Base-by-base conservation (phyloP, 495 filamentous ascomycete genomes). In the Trichocladium antarcticum region DNA sequence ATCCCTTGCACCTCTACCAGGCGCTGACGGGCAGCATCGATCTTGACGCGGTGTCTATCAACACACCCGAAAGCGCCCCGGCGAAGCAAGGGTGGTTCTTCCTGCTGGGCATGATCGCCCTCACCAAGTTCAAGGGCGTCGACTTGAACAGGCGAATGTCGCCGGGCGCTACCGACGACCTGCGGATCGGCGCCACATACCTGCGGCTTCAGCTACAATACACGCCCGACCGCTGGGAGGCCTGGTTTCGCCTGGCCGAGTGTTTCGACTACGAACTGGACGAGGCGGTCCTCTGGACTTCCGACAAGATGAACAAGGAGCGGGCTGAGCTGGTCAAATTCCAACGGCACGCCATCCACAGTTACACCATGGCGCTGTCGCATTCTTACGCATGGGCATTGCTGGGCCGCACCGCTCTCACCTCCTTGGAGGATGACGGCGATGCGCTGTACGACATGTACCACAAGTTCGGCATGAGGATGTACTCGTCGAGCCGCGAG, bases 231-330 rank as follows among this genome's bases (percentile, higher is more conserved):
- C 79, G 82, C 40, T 99, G 92, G 92, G 89, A 97, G 62, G 82
- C 89, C 0, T 99, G 92, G 93, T 96, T 90, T 63, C 80, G 92
- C 40, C 74, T 96, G 6, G 92, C 83, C 10, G 92, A 99, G 56
- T 84, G 85, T 19, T 93, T 90, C 61, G 92, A 97, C 60, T 79
- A 82, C 20, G 85, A 93, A 59, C 65, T 97, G 39, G 93, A 99
- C 49, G 93, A 99, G 59, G 78, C 83, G 2, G 84, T 93, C 10
- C 82, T 89, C 6, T 97, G 93, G 92, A 82, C 80, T n/a, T 85
- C 92, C 4, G 93, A 99, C 46, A 93, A 93, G 59, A 81, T 97
- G 61, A 96, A 97, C 64, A 89, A 85, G 60, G 82, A 84, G 53
- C 79, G 79, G 37, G 65, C 69, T 6, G 87, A 94, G 37, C 63